Evolutionary conservation across 2,329 filamentous ascomycete species (phyloP), one percentile per base, ranked within the genome.

Genomic region (Metarhizium rileyi): DNA sequence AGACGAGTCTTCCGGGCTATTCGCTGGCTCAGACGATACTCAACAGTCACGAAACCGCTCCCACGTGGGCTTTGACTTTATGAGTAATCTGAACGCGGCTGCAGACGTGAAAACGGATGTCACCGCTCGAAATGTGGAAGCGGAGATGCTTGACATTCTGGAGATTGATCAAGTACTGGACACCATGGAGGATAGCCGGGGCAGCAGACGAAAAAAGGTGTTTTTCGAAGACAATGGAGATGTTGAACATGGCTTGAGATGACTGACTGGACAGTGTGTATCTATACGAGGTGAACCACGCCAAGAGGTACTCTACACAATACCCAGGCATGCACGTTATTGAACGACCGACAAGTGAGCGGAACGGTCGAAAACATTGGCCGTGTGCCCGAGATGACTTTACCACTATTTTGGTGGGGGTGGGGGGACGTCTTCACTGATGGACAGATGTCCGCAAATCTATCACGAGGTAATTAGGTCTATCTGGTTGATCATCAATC

Each of bases 141-240:
- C 72, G 27, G 78, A 82, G 63, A 76, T 82, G 70, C 68, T 84
- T 56, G 80, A 83, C 59, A 80, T 84, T 42, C 77, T 82, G 72
- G 79, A 80, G 56, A 81, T 84, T 58, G 81, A 84, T 56, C 74
- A 77, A 51, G 76, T 74, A 45, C 63, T 84, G 47, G 73, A 78
- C 44, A 70, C 66, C 46, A 69, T 84, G 75, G 74, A 80, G 49
- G 68, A 63, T 36, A 70, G 70, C 30, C 66, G 73, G 43, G 70
- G 69, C 30, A 68, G 66, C 49, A 74, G 72, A 44, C 70, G 69
- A 49, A 77, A 76, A 63, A 71, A 70, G 59, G 74, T 76, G 48
- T 70, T 78, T 52, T 78, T 78, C 54, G 73, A 76, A 50, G 69
- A 72, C 46, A 52, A 57, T 9, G 69, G 55, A 60, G 45, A 38